A percentile compares a stretch with the other conserved stretches of the same genome.
phyloP scores from a whole-genome alignment of 768 basidiomycete species.

The Clavulina sp. region DNA sequence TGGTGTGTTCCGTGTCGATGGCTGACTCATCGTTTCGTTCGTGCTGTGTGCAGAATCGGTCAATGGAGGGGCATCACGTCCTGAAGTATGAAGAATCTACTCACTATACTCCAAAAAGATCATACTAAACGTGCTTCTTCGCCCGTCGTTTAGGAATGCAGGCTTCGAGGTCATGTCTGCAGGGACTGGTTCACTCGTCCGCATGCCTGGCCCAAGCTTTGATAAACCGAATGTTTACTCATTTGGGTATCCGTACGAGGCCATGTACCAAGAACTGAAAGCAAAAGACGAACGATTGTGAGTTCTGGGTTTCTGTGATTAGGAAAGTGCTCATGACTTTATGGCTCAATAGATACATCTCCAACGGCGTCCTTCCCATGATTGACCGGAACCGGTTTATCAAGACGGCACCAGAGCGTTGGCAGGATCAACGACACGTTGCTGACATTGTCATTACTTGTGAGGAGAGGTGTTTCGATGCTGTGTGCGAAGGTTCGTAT shows the following conservation, averaged over 20 bases:
- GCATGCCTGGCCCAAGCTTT: constrained; percentile 86
- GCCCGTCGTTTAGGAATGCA: constrained; percentile 45
- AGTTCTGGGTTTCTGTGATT: constrained; percentile 23
- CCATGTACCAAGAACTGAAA: constrained; percentile 81
- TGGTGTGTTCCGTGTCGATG: background rate
- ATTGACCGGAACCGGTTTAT: constrained; percentile 85
- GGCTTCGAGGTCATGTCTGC: constrained; percentile 83
- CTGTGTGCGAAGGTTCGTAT: constrained; percentile 79
- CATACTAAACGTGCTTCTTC: background rate
- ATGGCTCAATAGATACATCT: constrained; percentile 71
- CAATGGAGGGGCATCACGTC: constrained; percentile 95
- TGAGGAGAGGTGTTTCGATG: constrained; percentile 96
- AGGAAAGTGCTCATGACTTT: no score
- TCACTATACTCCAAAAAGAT: background rate
- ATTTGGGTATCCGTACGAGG: constrained; percentile 93
- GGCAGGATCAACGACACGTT: constrained; percentile 79
- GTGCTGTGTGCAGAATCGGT: constrained; percentile 51
- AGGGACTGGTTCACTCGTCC: constrained; percentile 93
- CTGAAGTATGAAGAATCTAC: constrained; percentile 35
- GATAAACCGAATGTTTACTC: constrained; percentile 95
- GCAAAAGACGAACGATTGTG: constrained; percentile 71
- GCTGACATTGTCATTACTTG: constrained; percentile 98
- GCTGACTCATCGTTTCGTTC: constrained; percentile 8
- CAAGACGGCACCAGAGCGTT: constrained; percentile 86
- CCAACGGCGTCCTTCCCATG: constrained; percentile 91